phyloP scores from a whole-genome alignment of 768 basidiomycete genomes.

The Kwoniella europaea region DNA sequence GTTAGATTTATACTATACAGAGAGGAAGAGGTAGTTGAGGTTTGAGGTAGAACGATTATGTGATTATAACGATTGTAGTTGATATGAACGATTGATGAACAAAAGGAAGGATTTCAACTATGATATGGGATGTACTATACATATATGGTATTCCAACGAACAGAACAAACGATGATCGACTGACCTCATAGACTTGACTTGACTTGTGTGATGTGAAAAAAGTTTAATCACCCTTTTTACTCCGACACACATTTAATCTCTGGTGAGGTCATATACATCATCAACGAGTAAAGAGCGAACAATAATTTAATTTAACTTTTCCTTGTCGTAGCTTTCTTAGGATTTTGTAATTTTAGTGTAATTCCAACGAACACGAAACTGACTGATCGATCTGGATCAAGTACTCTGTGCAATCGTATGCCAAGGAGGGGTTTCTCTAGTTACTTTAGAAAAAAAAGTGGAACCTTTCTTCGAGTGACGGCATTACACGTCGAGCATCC shows the following conservation, averaged over 20 bases:
- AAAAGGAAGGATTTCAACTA: neutral
- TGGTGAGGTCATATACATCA: neutral
- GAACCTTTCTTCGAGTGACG: neutral
- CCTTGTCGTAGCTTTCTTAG: neutral
- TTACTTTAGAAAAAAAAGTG: neutral
- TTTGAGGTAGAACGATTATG: neutral
- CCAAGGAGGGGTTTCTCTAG: neutral
- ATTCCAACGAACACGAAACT: neutral
- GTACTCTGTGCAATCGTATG: neutral
- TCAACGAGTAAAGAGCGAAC: neutral
- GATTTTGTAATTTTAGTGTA: neutral
- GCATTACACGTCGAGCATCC: constrained; percentile 1
- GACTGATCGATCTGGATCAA: neutral
- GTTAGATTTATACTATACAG: neutral
- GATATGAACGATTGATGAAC: no score
- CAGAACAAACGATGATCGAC: neutral
- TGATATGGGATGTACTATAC: neutral
- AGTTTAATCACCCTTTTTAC: neutral
- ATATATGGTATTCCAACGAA: neutral
- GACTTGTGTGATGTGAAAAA: neutral
- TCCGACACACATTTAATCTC: neutral
- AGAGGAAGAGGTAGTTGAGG: neutral
- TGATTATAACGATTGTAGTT: neutral
- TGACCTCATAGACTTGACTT: neutral
- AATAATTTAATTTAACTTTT: neutral